Evolutionary conservation across 345 rosid species (phyloP).

Genomic region (Brassica juncea): DNA sequence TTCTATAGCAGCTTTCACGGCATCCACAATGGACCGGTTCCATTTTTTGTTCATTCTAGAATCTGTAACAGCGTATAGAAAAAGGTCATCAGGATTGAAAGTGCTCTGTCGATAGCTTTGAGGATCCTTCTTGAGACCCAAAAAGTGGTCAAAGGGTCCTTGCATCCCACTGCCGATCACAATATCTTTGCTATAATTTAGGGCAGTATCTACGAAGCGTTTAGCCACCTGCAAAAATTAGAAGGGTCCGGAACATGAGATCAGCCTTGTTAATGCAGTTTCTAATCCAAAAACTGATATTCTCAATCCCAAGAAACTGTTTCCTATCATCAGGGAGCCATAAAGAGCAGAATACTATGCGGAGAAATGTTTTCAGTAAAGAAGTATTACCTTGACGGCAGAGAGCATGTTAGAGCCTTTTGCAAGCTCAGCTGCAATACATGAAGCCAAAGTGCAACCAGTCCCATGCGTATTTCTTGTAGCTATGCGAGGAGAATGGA

Average conservation of each 20-base stretch:
- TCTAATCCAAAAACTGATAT: constrained; percentile 1
- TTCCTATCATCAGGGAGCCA: constrained; percentile 4
- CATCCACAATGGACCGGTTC: constrained; percentile 64
- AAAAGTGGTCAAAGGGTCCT: constrained; percentile 92
- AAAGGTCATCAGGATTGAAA: constrained; percentile 66
- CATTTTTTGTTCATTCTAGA: constrained; percentile 78
- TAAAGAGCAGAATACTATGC: background rate
- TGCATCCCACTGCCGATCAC: constrained; percentile 78
- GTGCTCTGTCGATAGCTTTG: constrained; percentile 33
- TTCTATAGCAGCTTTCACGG: constrained; percentile 73
- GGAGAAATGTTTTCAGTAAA: background rate
- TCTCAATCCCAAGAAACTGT: background rate
- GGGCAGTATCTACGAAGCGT: constrained; percentile 56
- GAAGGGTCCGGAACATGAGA: background rate
- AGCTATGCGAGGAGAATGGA: constrained; percentile 62
- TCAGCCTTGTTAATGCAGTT: constrained; percentile 8
- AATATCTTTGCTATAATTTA: constrained; percentile 81
- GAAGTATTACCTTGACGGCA: constrained; percentile 67
- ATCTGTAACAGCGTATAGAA: constrained; percentile 90
- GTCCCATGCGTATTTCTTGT: constrained; percentile 92
- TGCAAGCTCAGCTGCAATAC: constrained; percentile 94
- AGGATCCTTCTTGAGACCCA: constrained; percentile 54
- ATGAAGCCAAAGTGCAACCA: constrained; percentile 97
- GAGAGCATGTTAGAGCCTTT: constrained; percentile 81
- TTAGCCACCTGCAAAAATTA: constrained; percentile 70